A percentile compares a stretch with the other conserved stretches of the same genome.
Conservation (phyloP, 2,329 filamentous ascomycete genomes). For the Exophiala oligosperma region DNA sequence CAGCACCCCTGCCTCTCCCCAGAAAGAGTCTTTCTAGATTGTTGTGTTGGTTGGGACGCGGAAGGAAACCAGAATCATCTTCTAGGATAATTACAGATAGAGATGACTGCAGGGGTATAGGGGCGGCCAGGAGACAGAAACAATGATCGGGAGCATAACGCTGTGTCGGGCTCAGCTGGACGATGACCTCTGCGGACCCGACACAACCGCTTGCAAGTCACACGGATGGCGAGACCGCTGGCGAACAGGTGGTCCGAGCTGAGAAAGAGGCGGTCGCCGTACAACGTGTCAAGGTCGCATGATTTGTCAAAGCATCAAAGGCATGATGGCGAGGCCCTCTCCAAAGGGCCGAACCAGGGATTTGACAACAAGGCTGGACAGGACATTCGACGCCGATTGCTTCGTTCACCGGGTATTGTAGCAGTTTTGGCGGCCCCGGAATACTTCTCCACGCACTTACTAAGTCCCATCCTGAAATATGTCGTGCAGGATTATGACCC, state of each 20-base stretch:
- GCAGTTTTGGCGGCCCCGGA: background rate
- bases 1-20: slow-evolving; percentile 6
- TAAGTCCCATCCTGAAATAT: background rate
- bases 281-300: slow-evolving; percentile 22
- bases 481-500: slow-evolving; percentile 7
- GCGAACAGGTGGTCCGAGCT: slow-evolving; percentile 28
- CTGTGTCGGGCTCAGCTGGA: background rate
- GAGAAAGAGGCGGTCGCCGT: slow-evolving; percentile 16
- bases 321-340: background rate
- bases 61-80: slow-evolving; percentile 6
- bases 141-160: background rate
- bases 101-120: background rate
- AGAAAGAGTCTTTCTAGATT: slow-evolving; percentile 3
- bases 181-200: slow-evolving; percentile 1
- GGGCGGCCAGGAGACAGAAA: background rate
- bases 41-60: slow-evolving; percentile 2
- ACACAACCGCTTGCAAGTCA: slow-evolving; percentile 1
- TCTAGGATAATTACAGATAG: slow-evolving; percentile 21
- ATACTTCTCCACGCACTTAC: slow-evolving; percentile 7
- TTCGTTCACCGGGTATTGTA: background rate
- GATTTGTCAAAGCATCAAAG: slow-evolving; percentile 24
- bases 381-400: background rate
- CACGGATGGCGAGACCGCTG: slow-evolving; percentile 10
- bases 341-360: background rate
- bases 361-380: slow-evolving; percentile 4